Base-by-base conservation (phyloP, 202 grass and related monocot genomes). In the Eragrostis tef region DNA sequence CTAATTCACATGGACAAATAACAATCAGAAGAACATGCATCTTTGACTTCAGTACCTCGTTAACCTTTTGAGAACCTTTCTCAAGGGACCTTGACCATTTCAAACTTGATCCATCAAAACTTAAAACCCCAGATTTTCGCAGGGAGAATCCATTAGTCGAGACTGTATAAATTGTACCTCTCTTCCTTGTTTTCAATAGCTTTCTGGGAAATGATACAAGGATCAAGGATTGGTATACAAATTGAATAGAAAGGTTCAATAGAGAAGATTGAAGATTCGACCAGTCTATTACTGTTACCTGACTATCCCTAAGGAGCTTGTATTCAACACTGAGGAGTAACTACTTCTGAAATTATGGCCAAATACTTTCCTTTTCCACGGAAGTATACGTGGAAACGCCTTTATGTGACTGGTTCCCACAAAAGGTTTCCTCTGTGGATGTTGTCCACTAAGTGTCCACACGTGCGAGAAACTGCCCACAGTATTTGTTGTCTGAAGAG, bases 11-110 rank as follows among this genome's bases (percentile, higher is more conserved):
- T 70, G 10, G 6, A 87, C 41, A 43, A 67, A 36, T 73, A 47
- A 75, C 15, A 25, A 70, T 70, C 25, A 64, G 27, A 20, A 71
- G n/a, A 63, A 54, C 46, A 80, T 34, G 65, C 52, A 70, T 80
- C 53, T 41, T 41, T 65, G 24, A 79, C 63, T 19, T 64, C 2
- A 31, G 36, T 79, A 96, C 93, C 90, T 85, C 52, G 64, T 86
- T 88, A 60, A 87, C 81, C 78, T 89, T 93, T 88, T 92, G 92
- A 78, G 93, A 96, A 64, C 70, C 79, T 29, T 89, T 88, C 76
- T 96, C 90, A 88, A 96, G 83, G 47, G 93, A 96, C 80, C 96
- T 88, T 76, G 93, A 95, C 96, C 96, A 99, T 90, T 99, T 95
- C 88, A 99, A 85, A 87, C 75, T 93, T 76, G 88, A 90, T 56